Conservation (phyloP, 2,329 filamentous ascomycete genomes). For the Aspergillus pseudotamarii region DNA sequence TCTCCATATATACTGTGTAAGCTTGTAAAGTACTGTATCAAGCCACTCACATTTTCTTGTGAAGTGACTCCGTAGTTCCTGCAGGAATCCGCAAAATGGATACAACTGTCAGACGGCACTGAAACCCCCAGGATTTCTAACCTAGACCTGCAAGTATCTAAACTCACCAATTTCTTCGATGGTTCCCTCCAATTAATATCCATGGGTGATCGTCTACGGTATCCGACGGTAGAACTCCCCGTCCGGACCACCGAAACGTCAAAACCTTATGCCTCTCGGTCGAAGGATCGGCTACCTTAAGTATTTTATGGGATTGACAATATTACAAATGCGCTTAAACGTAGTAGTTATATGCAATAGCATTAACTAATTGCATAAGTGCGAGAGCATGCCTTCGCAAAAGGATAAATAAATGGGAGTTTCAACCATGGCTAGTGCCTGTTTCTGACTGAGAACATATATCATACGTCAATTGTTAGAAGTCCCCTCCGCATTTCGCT, state of each 20-base stretch:
- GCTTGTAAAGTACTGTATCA: not conserved
- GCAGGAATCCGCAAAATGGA: constrained; percentile 1
- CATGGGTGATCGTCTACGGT: constrained; percentile 1
- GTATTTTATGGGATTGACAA: not conserved
- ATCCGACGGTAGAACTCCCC: not conserved
- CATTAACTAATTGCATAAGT: not conserved
- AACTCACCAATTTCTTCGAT: not conserved
- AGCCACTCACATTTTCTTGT: not conserved
- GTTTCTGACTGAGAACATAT: not conserved
- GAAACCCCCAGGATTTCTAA: constrained; percentile 2
- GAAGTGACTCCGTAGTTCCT: not conserved
- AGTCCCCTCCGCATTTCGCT: not conserved
- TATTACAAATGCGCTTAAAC: no score
- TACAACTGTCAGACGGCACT: not conserved
- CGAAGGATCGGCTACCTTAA: not conserved
- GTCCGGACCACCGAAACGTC: not conserved
- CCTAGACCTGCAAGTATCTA: not conserved
- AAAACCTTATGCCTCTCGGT: not conserved
- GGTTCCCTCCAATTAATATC: not conserved
- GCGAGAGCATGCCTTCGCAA: not conserved
- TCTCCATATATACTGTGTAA: not conserved
- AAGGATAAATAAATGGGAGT: not conserved
- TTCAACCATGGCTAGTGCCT: not conserved
- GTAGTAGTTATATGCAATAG: not conserved
- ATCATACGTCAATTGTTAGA: not conserved